Evolutionary conservation across 345 rosid genomes (phyloP), one percentile per base, ranked within the genome.

Genomic region (Ceriops decandra): DNA sequence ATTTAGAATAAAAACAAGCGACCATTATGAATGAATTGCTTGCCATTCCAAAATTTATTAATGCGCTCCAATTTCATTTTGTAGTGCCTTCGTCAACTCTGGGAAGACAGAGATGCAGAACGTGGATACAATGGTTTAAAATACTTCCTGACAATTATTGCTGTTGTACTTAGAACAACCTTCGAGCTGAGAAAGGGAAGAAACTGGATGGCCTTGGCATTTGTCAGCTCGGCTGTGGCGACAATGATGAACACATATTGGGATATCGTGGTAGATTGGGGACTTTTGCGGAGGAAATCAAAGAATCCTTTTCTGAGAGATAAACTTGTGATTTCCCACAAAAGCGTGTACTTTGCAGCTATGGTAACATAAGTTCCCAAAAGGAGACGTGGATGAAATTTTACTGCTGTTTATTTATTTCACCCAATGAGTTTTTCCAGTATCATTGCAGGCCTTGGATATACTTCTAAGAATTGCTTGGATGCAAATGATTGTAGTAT

Each of bases 181-280:
- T 87, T 53, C 64, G 91, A 87, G 58, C 80, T 87, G 15, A 89
- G 74, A 77, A 80, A 79, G 68, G 90, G 88, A 62, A 75, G 10
- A 6, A 66, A 60, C n/a, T 87, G 93, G 91, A 71, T 81, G 77
- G 85, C 83, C 27, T 24, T 87, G 74, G 91, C 91, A 51, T 73
- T 87, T 62, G 67, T 82, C 65, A 81, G 95, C 86, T 87, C 97
- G 33, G 85, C 80, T 57, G 72, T 81, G 2, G 91, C 86, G 1
- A 65, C 69, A 22, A 69, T 69, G 3, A 68, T 81, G 79, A 87
- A 74, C 67, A 83, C 85, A 24, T 91, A 80, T 59, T 89, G 91
- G 91, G 96, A 91, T 66, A 76, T 89, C 54, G 93, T 77, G 11
- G 35, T 86, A 9, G 91, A 89, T 63, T 89, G 91, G 93, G 97